Evolutionary conservation across 1,284 basidiomycete species (phyloP), one percentile per base, ranked within the genome.

Genomic region (Agroathelia rolfsii): DNA sequence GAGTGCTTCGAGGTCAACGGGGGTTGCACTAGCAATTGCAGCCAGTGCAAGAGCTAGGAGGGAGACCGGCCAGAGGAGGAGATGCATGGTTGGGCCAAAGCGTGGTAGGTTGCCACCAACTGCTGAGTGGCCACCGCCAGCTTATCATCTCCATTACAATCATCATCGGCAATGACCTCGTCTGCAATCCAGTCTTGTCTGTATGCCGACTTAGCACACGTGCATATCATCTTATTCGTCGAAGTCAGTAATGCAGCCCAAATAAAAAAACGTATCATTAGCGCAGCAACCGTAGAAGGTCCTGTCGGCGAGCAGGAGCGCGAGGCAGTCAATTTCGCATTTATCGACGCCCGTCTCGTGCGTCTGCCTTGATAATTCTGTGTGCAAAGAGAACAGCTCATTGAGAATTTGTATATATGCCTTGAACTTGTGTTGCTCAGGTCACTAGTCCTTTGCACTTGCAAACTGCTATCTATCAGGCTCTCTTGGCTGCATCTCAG

Each of bases 241-340:
- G 47, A 74, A 30, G 75, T 94, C 22, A 52, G 52, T 14, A 87
- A 90, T 48, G 67, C 79, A 0, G 57, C 64, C 0, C 57, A 59
- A 0, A 60, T 94, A 12, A 64, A 77, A 17, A 53, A 62, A 24
- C 66, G 81, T 3, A 77, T 94, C 28, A 65, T 92, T 35, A 61
- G 62, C 8, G 87, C 86, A 0, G 66, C 81, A 3, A 68, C 64
- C 2, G 56, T 71, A 32, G 49, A 62, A 8, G 78, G 79, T 0
- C 51, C 54, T 1, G 67, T 71, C 17, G 86, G 85, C 11, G 72
- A 84, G n/a, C 45, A 44, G 3, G 78, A 85, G 43, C 68, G 85
- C 30, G 72, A 73, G 15, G 67, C 69, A 10, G 66, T 94, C 41
- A 86, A 92, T 50, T 94, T 85, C 58, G 84, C 84, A 0, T 95